These are phyloP conservation scores for Hyaloscypha finlandica DNA, from an alignment of 495 filamentous ascomycete genomes.

Conservation along the genomic window DNA sequence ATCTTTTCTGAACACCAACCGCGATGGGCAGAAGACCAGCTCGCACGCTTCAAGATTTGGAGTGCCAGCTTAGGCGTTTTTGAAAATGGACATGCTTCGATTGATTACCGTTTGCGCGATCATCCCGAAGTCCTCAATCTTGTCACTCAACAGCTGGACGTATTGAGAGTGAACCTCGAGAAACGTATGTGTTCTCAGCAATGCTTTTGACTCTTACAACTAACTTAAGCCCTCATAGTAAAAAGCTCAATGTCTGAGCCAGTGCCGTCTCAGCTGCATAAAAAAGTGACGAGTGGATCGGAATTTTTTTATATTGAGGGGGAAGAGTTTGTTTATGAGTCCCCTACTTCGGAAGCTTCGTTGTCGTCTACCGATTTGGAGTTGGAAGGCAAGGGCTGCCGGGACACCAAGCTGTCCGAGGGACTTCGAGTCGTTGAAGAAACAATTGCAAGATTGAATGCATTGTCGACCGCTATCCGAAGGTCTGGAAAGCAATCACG, in stretches of 20 bases:
- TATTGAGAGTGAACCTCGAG: conserved; percentile 1
- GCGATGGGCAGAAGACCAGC: no score
- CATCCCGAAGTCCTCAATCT: conserved; percentile 2
- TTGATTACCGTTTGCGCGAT: conserved; percentile 1
- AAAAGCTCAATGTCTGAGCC: conserved; percentile 1
- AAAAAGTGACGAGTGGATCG: conserved; percentile 1
- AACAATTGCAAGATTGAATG: conserved; percentile 2
- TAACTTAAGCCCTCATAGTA: conserved; percentile 1
- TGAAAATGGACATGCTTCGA: not conserved
- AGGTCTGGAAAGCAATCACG: not conserved
- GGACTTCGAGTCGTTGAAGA: not conserved
- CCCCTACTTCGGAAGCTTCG: not conserved
- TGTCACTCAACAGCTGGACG: not conserved
- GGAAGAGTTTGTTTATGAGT: conserved; percentile 3
- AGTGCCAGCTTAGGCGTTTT: no score
- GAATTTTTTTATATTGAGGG: conserved; percentile 1
- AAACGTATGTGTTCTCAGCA: conserved; percentile 1
- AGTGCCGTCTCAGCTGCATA: not conserved
- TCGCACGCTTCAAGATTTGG: no score
- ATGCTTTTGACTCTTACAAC: not conserved
- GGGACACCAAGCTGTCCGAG: not conserved
- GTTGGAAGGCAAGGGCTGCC: not conserved
- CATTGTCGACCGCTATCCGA: conserved; percentile 2
- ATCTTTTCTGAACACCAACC: no score
- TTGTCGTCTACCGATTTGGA: not conserved